Percentiles rank a stretch among this genome's conserved stretches.
These are phyloP conservation scores for Xenoacremonium recifei DNA, from an alignment of 2,329 filamentous ascomycete species.

Conservation along the genomic window DNA sequence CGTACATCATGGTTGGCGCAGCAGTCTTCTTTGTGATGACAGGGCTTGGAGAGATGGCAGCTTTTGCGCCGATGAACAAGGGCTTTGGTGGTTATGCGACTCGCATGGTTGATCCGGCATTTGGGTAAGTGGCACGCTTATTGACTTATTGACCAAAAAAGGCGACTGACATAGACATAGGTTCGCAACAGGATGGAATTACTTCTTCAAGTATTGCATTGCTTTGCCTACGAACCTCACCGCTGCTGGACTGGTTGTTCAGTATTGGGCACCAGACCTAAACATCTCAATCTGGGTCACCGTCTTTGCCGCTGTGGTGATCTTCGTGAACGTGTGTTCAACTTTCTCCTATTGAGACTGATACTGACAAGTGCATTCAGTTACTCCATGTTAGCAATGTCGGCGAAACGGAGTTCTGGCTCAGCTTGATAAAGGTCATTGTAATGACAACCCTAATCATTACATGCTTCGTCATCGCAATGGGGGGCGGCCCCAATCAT, in stretches of 20 bases:
- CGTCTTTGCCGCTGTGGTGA: slow-evolving; percentile 61
- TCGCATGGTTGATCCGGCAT: slow-evolving; percentile 73
- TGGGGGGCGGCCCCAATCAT: slow-evolving; percentile 57
- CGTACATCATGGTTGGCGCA: slow-evolving; percentile 64
- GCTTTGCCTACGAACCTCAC: slow-evolving; percentile 80
- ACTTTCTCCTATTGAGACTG: not conserved
- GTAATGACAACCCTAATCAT: slow-evolving; percentile 64
- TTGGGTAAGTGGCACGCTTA: slow-evolving; percentile 69
- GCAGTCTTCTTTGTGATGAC: slow-evolving; percentile 78
- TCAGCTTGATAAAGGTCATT: slow-evolving; percentile 63
- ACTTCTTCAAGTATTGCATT: slow-evolving; percentile 77
- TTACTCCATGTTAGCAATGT: slow-evolving; percentile 66
- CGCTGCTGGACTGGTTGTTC: slow-evolving; percentile 72
- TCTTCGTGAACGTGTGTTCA: slow-evolving; percentile 34
- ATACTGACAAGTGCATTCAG: slow-evolving; percentile 37
- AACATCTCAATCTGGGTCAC: slow-evolving; percentile 79
- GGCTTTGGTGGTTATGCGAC: slow-evolving; percentile 78
- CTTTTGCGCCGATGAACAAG: slow-evolving; percentile 72
- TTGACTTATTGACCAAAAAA: slow-evolving; percentile 34
- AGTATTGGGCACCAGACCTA: slow-evolving; percentile 68
- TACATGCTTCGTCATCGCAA: slow-evolving; percentile 59
- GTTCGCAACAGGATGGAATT: slow-evolving; percentile 29
- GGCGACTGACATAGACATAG: not conserved
- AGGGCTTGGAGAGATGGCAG: slow-evolving; percentile 76
- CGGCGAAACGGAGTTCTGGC: slow-evolving; percentile 61